A percentile compares a stretch with the other conserved stretches of the same genome.
These are phyloP conservation scores for Salicornia ramosissima DNA, from an alignment of 148 eudicot genomes.

Conservation along the genomic window DNA sequence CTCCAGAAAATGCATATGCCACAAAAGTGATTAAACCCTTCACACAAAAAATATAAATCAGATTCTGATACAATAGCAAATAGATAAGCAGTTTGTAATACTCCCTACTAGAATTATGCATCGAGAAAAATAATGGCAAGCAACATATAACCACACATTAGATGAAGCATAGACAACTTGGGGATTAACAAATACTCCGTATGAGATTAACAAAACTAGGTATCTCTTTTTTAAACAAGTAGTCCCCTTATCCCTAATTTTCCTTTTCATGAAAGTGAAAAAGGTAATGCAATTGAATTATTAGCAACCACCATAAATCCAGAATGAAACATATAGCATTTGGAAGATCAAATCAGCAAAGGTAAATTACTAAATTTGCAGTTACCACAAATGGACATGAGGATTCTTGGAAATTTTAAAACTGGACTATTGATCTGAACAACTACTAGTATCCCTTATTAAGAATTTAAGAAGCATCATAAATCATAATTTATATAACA, in stretches of 20 bases:
- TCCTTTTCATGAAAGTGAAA: no score
- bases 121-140: background rate
- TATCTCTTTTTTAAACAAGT: no score
- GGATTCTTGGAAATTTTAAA: background rate
- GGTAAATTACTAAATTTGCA: background rate
- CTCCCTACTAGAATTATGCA: background rate
- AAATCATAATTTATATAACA: background rate
- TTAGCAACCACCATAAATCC: background rate
- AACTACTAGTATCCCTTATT: background rate
- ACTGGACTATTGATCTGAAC: no score
- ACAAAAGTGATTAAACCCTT: slow-evolving; percentile 6
- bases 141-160: background rate
- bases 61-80: background rate
- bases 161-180: no score
- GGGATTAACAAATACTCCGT: no score
- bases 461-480: background rate
- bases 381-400: background rate
- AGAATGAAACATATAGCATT: background rate
- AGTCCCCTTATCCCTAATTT: no score
- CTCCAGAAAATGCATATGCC: slow-evolving; percentile 16
- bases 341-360: background rate
- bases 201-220: no score
- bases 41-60: slow-evolving; percentile 10
- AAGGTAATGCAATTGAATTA: background rate
- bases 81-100: slow-evolving; percentile 2